phyloP scores from a whole-genome alignment of 768 basidiomycete species.

The Boletus sensibilis region DNA sequence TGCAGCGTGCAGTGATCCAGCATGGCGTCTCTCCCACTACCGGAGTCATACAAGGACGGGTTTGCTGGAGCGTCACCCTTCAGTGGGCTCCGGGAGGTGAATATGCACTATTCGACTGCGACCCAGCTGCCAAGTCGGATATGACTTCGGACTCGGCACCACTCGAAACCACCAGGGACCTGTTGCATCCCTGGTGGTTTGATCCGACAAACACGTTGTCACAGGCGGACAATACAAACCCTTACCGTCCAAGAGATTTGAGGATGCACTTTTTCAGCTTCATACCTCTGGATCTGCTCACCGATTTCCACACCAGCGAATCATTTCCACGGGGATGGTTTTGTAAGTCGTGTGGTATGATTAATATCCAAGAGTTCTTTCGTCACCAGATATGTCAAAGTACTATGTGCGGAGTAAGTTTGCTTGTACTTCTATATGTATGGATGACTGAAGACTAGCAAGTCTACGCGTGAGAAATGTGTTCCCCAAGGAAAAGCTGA shows the following conservation, averaged over 20 bases:
- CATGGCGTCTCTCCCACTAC: neutral
- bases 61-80: conserved; percentile 47
- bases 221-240: conserved; percentile 14
- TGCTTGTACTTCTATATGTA: neutral
- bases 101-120: conserved; percentile 27
- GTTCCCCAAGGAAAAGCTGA: conserved; percentile 18
- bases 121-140: neutral
- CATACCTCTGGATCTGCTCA: conserved; percentile 33
- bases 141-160: neutral
- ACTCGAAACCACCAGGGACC: neutral
- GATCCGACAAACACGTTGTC: conserved; percentile 8
- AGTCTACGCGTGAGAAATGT: conserved; percentile 7
- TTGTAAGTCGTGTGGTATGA: conserved; percentile 46
- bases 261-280: conserved; percentile 28
- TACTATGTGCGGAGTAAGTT: conserved; percentile 39
- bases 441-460: conserved; percentile 13
- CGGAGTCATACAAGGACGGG: conserved; percentile 27
- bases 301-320: conserved; percentile 30
- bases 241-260: conserved; percentile 22
- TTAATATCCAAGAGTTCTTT: conserved; percentile 47
- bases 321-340: conserved; percentile 48
- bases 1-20: conserved; percentile 15
- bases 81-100: conserved; percentile 54
- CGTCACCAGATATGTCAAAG: conserved; percentile 48
- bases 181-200: conserved; percentile 24